Percentiles rank a stretch among this genome's conserved stretches.
Conservation (phyloP, 305 asterid species). For the Rubia peregrina region DNA sequence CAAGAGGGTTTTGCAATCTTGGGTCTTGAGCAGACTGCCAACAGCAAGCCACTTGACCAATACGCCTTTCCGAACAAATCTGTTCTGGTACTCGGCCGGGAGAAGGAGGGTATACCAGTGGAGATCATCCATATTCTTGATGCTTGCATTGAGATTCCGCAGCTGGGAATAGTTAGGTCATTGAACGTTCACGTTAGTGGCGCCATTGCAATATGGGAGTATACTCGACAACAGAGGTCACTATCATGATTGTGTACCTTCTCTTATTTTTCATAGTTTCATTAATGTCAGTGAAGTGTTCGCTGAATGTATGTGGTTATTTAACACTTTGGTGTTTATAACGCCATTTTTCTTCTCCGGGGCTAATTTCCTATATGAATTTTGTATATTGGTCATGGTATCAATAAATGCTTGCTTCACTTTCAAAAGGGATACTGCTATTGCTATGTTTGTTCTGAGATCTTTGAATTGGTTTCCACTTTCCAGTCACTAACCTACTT, state of each 20-base stretch:
- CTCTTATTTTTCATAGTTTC: neutral
- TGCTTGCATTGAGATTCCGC: conserved; percentile 91
- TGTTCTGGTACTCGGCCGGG: conserved; percentile 82
- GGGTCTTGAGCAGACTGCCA: conserved; percentile 98
- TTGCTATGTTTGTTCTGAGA: neutral
- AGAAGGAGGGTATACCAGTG: conserved; percentile 96
- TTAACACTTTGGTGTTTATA: neutral
- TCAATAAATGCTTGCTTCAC: neutral
- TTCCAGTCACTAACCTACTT: neutral
- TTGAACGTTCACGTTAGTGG: conserved; percentile 96
- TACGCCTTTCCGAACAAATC: conserved; percentile 62
- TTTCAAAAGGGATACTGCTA: neutral
- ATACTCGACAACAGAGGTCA: conserved; percentile 71
- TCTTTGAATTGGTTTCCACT: neutral
- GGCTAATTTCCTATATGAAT: neutral
- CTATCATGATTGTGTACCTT: conserved; percentile 14
- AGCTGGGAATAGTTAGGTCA: conserved; percentile 86
- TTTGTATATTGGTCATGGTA: neutral
- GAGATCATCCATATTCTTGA: conserved; percentile 85
- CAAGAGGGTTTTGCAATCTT: conserved; percentile 67
- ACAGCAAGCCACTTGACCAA: conserved; percentile 74
- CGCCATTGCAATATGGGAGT: conserved; percentile 97
- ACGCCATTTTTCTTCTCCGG: neutral
- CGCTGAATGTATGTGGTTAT: neutral
- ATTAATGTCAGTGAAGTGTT: conserved; percentile 1